Evolutionary conservation across 2,329 filamentous ascomycete species (phyloP), one percentile per base, ranked within the genome.

Genomic region (Cladosporium cucumerinum): DNA sequence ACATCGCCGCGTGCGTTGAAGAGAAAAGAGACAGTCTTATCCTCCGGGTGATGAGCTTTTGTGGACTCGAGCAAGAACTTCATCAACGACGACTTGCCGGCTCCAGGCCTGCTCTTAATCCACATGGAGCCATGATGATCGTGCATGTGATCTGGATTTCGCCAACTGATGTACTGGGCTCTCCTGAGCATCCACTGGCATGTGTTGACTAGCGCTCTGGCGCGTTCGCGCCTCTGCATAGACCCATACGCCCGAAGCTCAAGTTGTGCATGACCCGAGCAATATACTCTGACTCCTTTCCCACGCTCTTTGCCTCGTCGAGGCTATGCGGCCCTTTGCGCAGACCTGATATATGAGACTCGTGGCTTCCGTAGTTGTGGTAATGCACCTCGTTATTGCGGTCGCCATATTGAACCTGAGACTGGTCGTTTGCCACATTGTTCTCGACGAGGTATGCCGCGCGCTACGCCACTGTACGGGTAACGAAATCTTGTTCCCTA

Each of bases 1-100:
- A 71, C 36, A 0, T 75, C 71, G 0, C 81, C 82, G 61, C 80
- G 71, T 0, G 81, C 81, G 63, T 83, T 80, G 74, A 84, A 84
- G 73, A 83, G 84, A 69, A 82, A 84, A 0, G 77, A 79, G 0
- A 79, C 67, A 1, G 6, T n/a, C n/a, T n/a, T 49, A 0, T 66
- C 64, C 16, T 69, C 66, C 1, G 58, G 23, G 3, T 6, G 6
- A 26, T 69, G 71, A 23, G 59, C 66, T 21, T 66, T 16, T 11
- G 28, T 14, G 16, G 55, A 28, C 23, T 57, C 34, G 26, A 68
- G 54, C 3, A 65, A 57, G 59, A 66, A 72, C 61, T 76, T 78
- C 70, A 77, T 75, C 3, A 82, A 63, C 0, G 78, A 82, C 12
- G 68, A 79, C 71, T 65, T 78, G 72, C 77, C 78, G 2, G 75